Conservation (phyloP, 768 basidiomycete genomes). For the Amanita thiersii region DNA sequence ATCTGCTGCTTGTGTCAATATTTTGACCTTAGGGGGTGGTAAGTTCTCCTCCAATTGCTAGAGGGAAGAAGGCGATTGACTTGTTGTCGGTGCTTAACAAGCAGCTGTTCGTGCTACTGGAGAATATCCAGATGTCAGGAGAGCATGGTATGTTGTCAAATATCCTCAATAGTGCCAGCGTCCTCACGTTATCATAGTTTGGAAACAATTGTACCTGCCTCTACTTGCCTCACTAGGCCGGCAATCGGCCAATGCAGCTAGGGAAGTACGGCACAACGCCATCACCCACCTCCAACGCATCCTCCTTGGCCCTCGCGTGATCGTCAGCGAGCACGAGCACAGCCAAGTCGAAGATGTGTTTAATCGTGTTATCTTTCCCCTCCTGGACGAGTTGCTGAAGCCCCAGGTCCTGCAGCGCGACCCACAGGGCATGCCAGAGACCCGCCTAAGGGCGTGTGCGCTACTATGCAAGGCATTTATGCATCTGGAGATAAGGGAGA, state of each 20-base stretch:
- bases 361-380: conserved; percentile 82
- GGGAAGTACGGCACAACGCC: conserved; percentile 79
- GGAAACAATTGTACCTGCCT: conserved; percentile 73
- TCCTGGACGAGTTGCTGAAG: conserved; percentile 85
- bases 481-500: conserved; percentile 79
- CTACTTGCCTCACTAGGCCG: conserved; percentile 64
- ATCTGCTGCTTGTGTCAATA: conserved; percentile 2
- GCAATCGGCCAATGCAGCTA: conserved; percentile 75
- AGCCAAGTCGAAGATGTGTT: conserved; percentile 75
- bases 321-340: conserved; percentile 50
- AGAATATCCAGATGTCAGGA: conserved; percentile 31
- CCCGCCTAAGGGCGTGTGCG: conserved; percentile 79
- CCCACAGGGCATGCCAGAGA: conserved; percentile 85
- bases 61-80: conserved; percentile 81
- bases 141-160: conserved; percentile 28
- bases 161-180: background rate
- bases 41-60: conserved; percentile 71
- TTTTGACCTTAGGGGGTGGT: too few species aligned
- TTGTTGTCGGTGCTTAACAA: conserved; percentile 67
- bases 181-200: conserved; percentile 34
- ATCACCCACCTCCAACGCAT: conserved; percentile 79
- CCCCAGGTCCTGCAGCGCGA: conserved; percentile 74
- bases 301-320: conserved; percentile 68
- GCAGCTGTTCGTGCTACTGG: conserved; percentile 51
- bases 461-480: conserved; percentile 93